These are phyloP conservation scores for Syncephalastrum contaminatum DNA, from an alignment of 371 early-diverging fungal species.

Conservation along the genomic window DNA sequence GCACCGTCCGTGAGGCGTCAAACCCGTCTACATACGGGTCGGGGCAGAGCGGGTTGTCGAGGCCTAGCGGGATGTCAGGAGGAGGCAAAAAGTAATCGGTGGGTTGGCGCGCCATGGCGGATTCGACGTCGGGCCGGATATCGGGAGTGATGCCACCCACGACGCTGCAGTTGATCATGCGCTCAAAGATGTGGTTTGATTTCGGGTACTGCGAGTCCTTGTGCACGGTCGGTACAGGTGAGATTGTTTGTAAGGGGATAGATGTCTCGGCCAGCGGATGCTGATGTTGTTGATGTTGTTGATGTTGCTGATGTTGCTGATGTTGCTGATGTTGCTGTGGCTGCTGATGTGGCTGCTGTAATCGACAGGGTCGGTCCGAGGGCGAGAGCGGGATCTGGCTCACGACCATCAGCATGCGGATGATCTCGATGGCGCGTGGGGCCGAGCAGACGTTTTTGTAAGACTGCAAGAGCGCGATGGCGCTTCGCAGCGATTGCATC, in stretches of 20 bases:
- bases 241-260: neutral
- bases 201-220: slow-evolving; percentile 23
- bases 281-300: slow-evolving; percentile 3
- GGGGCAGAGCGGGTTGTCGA: too few species aligned
- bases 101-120: slow-evolving; percentile 14
- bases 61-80: slow-evolving; percentile 4
- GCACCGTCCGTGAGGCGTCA: too few species aligned
- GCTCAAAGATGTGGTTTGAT: slow-evolving; percentile 31
- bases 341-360: neutral
- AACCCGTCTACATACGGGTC: too few species aligned
- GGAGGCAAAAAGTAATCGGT: slow-evolving; percentile 12
- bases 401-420: slow-evolving; percentile 30
- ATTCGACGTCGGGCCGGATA: slow-evolving; percentile 25
- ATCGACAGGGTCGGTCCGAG: slow-evolving; percentile 1
- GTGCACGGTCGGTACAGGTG: neutral
- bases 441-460: slow-evolving; percentile 29
- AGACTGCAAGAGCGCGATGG: slow-evolving; percentile 26
- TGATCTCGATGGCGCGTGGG: slow-evolving; percentile 33
- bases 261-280: neutral
- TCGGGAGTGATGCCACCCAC: slow-evolving; percentile 48
- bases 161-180: slow-evolving; percentile 44
- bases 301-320: neutral
- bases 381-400: slow-evolving; percentile 21
- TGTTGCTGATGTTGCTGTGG: neutral
- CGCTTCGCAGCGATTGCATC: slow-evolving; percentile 16